Evolutionary conservation across 805 yeast genomes (phyloP), one percentile per base, ranked within the genome.

Genomic region (Peterozyma toletana): DNA sequence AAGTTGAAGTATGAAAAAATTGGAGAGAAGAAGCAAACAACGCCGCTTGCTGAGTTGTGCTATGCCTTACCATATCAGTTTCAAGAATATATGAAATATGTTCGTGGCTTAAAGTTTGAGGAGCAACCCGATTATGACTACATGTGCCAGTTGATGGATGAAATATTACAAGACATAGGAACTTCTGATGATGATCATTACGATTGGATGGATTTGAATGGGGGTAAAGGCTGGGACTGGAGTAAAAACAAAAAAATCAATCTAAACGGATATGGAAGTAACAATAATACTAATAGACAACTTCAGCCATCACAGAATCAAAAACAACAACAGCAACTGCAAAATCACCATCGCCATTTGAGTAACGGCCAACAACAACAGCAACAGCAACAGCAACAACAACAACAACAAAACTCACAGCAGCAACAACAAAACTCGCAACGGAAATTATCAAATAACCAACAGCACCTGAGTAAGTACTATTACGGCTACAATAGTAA

Each of bases 151-250:
- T 63, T 84, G 47, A 75, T 86, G 69, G 73, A 77, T 51, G 73
- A 77, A 9, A 78, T 75, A 3, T 64, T 86, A 52, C 70, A 68
- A 41, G 79, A 76, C 45, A 62, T 77, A 49, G 81, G 81, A 13
- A 77, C 77, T 53, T 56, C 64, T 33, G 79, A 80, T 47, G 88
- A 83, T 57, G 85, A 78, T 10, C 77, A 74, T 49, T 86, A 82
- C 55, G 95, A 86, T 57, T 84, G 95, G 95, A 77, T 82, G 80
- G 80, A 75, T 53, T 71, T 85, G 52, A 85, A 85, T 57, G 78
- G 79, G 41, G 93, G 93, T 39, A 75, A 76, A 57, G 93, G 93
- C 14, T 85, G 93, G 93, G 88, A 84, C 58, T 74, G 86, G 55
- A 58, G 71, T 48, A 75, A 83, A 48, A 85, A 85, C 58, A 83